Evolutionary conservation across 768 basidiomycete species (phyloP).

Genomic region (Lactifluus echinatus): DNA sequence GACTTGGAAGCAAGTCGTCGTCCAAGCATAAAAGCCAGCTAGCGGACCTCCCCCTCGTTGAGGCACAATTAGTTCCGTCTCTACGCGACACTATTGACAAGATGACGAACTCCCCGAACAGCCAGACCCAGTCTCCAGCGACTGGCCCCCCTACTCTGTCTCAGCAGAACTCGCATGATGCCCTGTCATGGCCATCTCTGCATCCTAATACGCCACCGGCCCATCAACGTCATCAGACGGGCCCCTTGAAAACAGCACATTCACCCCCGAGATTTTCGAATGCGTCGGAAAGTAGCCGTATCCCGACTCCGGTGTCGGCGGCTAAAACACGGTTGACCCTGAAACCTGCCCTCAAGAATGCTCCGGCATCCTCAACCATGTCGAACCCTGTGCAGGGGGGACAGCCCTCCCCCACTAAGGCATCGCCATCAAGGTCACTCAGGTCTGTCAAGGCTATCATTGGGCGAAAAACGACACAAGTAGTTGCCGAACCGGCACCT

Average conservation of each 20-base stretch:
- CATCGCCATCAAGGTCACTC: constrained; percentile 18
- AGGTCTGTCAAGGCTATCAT: constrained; percentile 15
- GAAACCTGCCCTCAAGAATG: constrained; percentile 19
- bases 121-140: background rate
- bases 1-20: constrained; percentile 4
- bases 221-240: constrained; percentile 6
- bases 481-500: background rate
- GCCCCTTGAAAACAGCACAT: background rate
- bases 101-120: constrained; percentile 43
- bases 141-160: background rate
- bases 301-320: constrained; percentile 8
- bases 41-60: constrained; percentile 48
- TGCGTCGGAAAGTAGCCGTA: constrained; percentile 8
- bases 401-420: constrained; percentile 13
- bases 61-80: constrained; percentile 59
- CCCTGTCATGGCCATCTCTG: background rate
- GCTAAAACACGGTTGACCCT: constrained; percentile 10
- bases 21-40: constrained; percentile 34
- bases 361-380: background rate
- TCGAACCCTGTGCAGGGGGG: background rate
- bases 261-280: background rate
- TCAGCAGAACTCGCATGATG: background rate
- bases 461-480: constrained; percentile 15
- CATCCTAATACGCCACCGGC: constrained; percentile 5
- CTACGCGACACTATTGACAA: constrained; percentile 63